Conservation (phyloP, 192 early-diverging fungal species). For the Lobulomyces angularis region DNA sequence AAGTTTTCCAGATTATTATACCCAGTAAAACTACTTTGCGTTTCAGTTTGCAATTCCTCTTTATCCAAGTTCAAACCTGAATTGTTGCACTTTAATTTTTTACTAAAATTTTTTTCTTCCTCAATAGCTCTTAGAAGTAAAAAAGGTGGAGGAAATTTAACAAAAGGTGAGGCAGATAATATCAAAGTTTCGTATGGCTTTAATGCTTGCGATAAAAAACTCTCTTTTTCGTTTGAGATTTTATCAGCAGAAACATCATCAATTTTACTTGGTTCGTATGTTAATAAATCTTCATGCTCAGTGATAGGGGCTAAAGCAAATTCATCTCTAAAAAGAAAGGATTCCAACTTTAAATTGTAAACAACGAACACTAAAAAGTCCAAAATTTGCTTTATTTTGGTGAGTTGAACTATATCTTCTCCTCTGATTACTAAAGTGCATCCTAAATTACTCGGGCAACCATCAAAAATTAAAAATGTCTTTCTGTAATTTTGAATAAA, state of each 20-base stretch:
- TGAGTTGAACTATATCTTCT: slow-evolving; percentile 49
- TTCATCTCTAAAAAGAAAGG: slow-evolving; percentile 62
- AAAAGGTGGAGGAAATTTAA: slow-evolving; percentile 76
- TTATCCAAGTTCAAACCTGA: slow-evolving; percentile 19
- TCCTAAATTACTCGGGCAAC: slow-evolving; percentile 63
- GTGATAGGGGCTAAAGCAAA: slow-evolving; percentile 44
- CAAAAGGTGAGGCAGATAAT: slow-evolving; percentile 79
- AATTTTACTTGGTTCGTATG: background rate
- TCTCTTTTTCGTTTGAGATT: background rate
- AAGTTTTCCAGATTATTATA: background rate
- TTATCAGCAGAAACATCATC: background rate
- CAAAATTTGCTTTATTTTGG: slow-evolving; percentile 67
- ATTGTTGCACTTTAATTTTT: too few species aligned
- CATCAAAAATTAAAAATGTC: slow-evolving; percentile 80
- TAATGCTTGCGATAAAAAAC: slow-evolving; percentile 16
- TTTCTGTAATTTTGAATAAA: slow-evolving; percentile 70
- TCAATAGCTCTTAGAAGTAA: slow-evolving; percentile 53
- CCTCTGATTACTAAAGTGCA: slow-evolving; percentile 86
- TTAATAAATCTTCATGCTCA: background rate
- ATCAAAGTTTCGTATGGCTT: slow-evolving; percentile 54
- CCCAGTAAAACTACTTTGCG: background rate
- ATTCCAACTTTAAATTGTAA: slow-evolving; percentile 80
- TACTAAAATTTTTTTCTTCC: too few species aligned
- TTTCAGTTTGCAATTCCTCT: slow-evolving; percentile 5
- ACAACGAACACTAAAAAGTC: slow-evolving; percentile 74